phyloP scores from a whole-genome alignment of 1,284 basidiomycete genomes.

The Tylopilus sp. region DNA sequence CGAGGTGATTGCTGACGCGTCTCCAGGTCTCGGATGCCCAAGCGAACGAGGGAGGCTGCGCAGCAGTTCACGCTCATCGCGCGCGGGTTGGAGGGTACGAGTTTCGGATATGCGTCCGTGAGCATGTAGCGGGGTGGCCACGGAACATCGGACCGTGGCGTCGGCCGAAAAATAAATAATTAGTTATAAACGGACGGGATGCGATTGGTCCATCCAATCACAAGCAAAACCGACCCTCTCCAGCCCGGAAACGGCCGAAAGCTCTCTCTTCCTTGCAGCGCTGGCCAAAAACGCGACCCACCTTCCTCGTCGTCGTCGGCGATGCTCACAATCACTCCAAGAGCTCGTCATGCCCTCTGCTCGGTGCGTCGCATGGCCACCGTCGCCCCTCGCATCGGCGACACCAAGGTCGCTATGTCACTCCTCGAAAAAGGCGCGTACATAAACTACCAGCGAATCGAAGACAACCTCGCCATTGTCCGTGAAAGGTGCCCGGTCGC shows the following conservation, averaged over 20 bases:
- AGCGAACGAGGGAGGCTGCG: slow-evolving; percentile 66
- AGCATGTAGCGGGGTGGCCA: slow-evolving; percentile 25
- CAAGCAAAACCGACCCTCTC: slow-evolving; percentile 16
- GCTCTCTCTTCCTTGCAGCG: slow-evolving; percentile 15
- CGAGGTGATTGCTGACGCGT: background rate
- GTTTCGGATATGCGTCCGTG: slow-evolving; percentile 62
- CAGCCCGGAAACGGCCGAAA: slow-evolving; percentile 27
- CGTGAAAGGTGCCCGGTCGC: slow-evolving; percentile 62
- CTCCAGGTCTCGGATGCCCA: slow-evolving; percentile 57
- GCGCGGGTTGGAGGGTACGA: slow-evolving; percentile 70
- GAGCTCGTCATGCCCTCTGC: slow-evolving; percentile 57
- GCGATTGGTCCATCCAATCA: slow-evolving; percentile 1
- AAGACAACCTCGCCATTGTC: slow-evolving; percentile 88
- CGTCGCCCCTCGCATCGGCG: slow-evolving; percentile 76
- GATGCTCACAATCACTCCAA: slow-evolving; percentile 68
- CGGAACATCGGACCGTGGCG: too few species aligned
- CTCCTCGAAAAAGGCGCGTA: slow-evolving; percentile 81
- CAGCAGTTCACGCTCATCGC: slow-evolving; percentile 74
- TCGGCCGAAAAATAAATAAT: background rate
- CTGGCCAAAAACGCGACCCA: too few species aligned
- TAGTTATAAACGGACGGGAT: slow-evolving; percentile 17
- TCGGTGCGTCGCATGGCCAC: slow-evolving; percentile 74
- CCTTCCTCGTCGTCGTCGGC: slow-evolving; percentile 35
- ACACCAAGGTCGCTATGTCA: slow-evolving; percentile 92
- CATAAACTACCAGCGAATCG: slow-evolving; percentile 98